Evolutionary conservation across 441 rosid genomes (phyloP), one percentile per base, ranked within the genome.

Genomic region (Erysimum pusillum): DNA sequence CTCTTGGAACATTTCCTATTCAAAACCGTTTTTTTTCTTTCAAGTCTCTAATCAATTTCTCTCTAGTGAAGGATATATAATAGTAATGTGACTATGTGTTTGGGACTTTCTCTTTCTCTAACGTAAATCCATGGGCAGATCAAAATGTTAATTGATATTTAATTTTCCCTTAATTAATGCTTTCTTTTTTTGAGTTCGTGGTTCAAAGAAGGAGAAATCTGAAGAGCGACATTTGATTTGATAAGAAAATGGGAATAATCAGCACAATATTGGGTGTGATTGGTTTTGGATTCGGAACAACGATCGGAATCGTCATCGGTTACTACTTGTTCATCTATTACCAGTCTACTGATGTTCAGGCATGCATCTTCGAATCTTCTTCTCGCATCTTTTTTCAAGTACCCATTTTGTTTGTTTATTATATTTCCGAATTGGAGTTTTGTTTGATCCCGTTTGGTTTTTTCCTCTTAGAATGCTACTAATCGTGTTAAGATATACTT

Each of bases 241-340:
- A 76, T 67, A 63, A 34, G 71, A 84, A 66, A 66, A 94, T 94
- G 98, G 95, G 98, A 67, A 15, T 94, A 14, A 14, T 87, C 20
- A 82, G 89, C 63, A 71, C 84, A 36, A 39, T 89, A 41, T 72
- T 86, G 79, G 87, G 89, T 51, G 38, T 81, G 53, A 52, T 74
- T 63, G 91, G 91, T 57, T 87, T 87, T 22, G 91, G 91, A 28
- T 71, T 87, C 61, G 94, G 91, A 65, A 87, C 91, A 58, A 82
- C 88, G 38, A 48, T 86, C 49, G 94, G 90, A 41, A 41, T 89
- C 62, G 56, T 86, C 48, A 71, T 83, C 42, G 94, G 94, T 56
- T 86, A 87, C 78, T 87, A 68, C 79, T 38, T 88, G 83, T 89
- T 89, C 82, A 76, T 89, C 78, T 80, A 71, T 84, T 34, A 28